phyloP scores from a whole-genome alignment of 2,329 filamentous ascomycete species.

The Sclerotinia spermophila region DNA sequence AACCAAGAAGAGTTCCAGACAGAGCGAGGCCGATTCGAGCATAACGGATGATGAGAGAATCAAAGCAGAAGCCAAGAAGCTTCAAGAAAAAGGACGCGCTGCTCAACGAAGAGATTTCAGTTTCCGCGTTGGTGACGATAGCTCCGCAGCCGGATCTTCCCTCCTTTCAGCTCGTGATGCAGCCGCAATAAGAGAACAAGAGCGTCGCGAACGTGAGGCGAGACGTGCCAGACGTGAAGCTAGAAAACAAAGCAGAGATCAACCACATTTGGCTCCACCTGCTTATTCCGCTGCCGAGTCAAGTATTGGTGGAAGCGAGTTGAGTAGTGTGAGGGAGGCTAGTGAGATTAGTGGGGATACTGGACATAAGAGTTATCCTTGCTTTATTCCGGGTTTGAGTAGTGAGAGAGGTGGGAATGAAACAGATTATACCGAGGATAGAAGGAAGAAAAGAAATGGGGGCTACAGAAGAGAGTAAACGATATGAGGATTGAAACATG shows the following conservation, averaged over 20 bases:
- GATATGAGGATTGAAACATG: not conserved
- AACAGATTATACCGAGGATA: slow-evolving; percentile 35
- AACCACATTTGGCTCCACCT: slow-evolving; percentile 14
- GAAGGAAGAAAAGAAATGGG: slow-evolving; percentile 31
- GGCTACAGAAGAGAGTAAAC: slow-evolving; percentile 18
- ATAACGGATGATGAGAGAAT: slow-evolving; percentile 44
- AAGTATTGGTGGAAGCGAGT: slow-evolving; percentile 9
- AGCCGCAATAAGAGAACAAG: slow-evolving; percentile 20
- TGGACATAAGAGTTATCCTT: slow-evolving; percentile 38
- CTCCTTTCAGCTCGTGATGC: slow-evolving; percentile 18
- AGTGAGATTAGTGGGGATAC: slow-evolving; percentile 31
- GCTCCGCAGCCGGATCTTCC: slow-evolving; percentile 20
- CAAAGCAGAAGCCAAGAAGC: slow-evolving; percentile 52
- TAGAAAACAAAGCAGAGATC: slow-evolving; percentile 27
- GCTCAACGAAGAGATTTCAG: slow-evolving; percentile 36
- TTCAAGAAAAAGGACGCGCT: slow-evolving; percentile 52
- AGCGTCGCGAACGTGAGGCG: slow-evolving; percentile 19
- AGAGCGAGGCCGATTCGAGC: slow-evolving; percentile 11
- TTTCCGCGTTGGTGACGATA: slow-evolving; percentile 36
- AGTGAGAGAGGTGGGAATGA: slow-evolving; percentile 23
- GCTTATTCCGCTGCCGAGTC: slow-evolving; percentile 9
- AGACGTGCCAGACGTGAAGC: slow-evolving; percentile 23
- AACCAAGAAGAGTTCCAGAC: slow-evolving; percentile 17
- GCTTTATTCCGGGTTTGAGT: slow-evolving; percentile 36
- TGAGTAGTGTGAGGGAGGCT: slow-evolving; percentile 26